Base-by-base conservation (phyloP, 2,329 filamentous ascomycete species). In the Fusarium sarcochroum region DNA sequence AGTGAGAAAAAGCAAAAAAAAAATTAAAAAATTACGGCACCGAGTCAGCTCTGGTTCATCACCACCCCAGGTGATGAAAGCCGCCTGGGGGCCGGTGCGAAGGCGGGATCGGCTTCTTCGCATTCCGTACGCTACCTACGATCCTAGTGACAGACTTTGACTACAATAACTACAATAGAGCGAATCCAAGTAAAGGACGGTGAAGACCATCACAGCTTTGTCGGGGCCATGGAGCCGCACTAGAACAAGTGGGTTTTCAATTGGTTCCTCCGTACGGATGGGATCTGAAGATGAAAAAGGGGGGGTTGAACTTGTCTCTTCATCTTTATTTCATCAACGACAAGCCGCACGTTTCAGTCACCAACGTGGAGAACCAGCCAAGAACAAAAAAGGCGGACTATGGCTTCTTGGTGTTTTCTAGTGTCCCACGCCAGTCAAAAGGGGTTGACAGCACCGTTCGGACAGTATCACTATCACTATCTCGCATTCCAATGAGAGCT, bases 1-100 rank as follows among this genome's bases (percentile, higher is more conserved):
- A 47, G 27, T 21, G 50, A 37, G n/a, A 55, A 61, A 59, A 64
- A 68, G 50, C 57, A 73, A 65, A 63, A 57, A 47, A 47, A 68
- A 42, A 37, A 30, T 38, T 35, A 40, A 14, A 41, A 27, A 52
- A 45, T 35, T 34, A 51, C 37, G 25, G 47, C 54, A 63, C 37
- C 69, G 71, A 73, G 69, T 73, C 71, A 73, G 58, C 58, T 49
- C 23, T 54, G 42, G 56, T 37, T 44, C 45, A 15, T 50, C 55
- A 23, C 40, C 37, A 55, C 57, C 46, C 38, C 48, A 61, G 45
- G 23, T 23, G 44, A 25, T 34, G 37, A 44, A 30, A 55, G 38
- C 59, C 51, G 48, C 30, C 42, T 58, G 54, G 70, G 71, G 70
- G 68, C 71, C 71, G 71, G 70, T 58, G 66, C 60, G 66, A 56